phyloP scores from a whole-genome alignment of 257 asterid species.

The Ajuga chamaepitys region DNA sequence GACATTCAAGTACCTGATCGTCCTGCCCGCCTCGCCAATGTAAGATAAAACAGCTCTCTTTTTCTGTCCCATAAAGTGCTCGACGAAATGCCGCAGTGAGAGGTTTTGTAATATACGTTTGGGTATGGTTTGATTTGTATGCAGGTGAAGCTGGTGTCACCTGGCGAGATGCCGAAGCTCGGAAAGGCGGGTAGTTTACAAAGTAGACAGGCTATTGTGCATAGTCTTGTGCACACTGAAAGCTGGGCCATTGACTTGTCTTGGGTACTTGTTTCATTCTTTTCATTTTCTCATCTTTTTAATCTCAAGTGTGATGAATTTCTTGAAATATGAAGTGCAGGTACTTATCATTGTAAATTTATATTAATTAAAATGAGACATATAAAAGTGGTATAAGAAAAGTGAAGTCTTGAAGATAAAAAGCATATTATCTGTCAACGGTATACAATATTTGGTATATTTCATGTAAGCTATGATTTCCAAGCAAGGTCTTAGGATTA shows the following conservation, averaged over 20 bases:
- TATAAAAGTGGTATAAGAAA: not conserved
- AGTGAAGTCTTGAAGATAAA: slow-evolving; percentile 4
- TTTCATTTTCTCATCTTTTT: not conserved
- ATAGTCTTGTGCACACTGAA: slow-evolving; percentile 91
- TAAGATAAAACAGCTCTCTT: slow-evolving; percentile 7
- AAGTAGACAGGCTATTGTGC: slow-evolving; percentile 91
- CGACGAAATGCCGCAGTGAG: slow-evolving; percentile 37
- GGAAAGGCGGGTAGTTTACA: slow-evolving; percentile 96
- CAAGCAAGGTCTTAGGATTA: not conserved
- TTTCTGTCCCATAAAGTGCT: slow-evolving; percentile 24
- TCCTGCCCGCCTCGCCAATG: slow-evolving; percentile 65
- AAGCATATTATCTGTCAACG: not conserved
- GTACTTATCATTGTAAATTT: not conserved
- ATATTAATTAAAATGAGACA: not conserved
- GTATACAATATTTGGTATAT: not conserved
- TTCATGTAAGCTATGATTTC: not conserved
- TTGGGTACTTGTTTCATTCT: slow-evolving; percentile 45
- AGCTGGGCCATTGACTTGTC: slow-evolving; percentile 99
- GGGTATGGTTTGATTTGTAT: slow-evolving; percentile 10
- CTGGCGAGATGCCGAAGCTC: slow-evolving; percentile 93
- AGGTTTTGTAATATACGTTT: not conserved
- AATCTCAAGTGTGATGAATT: not conserved
- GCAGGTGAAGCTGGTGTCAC: slow-evolving; percentile 88
- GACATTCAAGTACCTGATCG: slow-evolving; percentile 63
- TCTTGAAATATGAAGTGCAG: not conserved